Conservation (phyloP, 2,329 filamentous ascomycete species). For the Fusarium sp. region DNA sequence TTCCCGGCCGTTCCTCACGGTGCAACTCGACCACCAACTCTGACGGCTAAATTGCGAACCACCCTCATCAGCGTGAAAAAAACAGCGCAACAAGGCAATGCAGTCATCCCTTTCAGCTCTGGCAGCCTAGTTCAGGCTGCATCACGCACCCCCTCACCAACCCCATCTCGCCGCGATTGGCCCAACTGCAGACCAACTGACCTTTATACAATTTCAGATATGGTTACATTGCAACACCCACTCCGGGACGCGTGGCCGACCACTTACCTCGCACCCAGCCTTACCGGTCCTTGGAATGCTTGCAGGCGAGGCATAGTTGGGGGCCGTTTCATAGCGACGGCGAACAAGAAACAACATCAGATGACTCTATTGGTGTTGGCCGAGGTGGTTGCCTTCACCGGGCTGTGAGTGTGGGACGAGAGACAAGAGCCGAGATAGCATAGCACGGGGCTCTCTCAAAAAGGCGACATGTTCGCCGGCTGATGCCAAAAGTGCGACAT, state of each 20-base stretch:
- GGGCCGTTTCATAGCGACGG: slow-evolving; percentile 13
- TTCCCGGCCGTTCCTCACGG: not conserved
- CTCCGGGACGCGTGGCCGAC: not conserved
- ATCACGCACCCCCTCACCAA: slow-evolving; percentile 38
- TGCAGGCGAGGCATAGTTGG: slow-evolving; percentile 20
- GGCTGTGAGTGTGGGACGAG: slow-evolving; percentile 26
- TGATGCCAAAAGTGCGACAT: not conserved
- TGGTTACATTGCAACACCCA: slow-evolving; percentile 28
- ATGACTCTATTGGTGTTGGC: slow-evolving; percentile 29
- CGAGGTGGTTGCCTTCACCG: slow-evolving; percentile 39
- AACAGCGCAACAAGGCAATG: slow-evolving; percentile 37
- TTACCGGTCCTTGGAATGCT: slow-evolving; percentile 20
- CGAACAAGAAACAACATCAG: slow-evolving; percentile 35
- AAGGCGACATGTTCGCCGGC: slow-evolving; percentile 22
- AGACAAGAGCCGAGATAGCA: not conserved
- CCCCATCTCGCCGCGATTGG: slow-evolving; percentile 31
- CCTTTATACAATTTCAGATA: slow-evolving; percentile 31
- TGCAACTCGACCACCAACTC: not conserved
- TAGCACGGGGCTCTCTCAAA: slow-evolving; percentile 27
- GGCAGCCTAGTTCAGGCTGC: slow-evolving; percentile 43
- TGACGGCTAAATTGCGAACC: slow-evolving; percentile 31
- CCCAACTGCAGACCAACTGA: slow-evolving; percentile 28
- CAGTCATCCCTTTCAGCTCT: slow-evolving; percentile 36
- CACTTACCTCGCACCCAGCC: slow-evolving; percentile 15
- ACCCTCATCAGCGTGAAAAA: slow-evolving; percentile 2